These are phyloP conservation scores for Verticillium albo-atrum DNA, from an alignment of 2,329 filamentous ascomycete genomes.

Conservation along the genomic window DNA sequence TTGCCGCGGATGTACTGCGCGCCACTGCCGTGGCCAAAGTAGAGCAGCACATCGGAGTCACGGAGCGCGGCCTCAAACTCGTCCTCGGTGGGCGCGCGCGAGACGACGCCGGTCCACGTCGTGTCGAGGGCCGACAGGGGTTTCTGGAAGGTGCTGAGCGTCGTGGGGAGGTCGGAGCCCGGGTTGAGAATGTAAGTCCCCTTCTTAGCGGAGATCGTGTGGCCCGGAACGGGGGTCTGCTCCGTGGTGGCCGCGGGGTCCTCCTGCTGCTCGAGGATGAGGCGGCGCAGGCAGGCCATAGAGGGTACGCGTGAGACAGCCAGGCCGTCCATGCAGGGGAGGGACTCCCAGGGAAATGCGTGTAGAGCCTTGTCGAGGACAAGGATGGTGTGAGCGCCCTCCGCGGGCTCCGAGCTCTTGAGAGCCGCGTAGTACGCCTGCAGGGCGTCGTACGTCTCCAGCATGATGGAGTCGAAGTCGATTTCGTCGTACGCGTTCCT, in stretches of 20 bases:
- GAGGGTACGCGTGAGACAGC: conserved; percentile 88
- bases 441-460: conserved; percentile 83
- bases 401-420: conserved; percentile 32
- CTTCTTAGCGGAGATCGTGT: conserved; percentile 48
- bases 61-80: conserved; percentile 70
- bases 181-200: conserved; percentile 89
- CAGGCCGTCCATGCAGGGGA: conserved; percentile 75
- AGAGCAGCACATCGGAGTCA: conserved; percentile 70
- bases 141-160: conserved; percentile 69
- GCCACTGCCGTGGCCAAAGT: conserved; percentile 94
- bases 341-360: conserved; percentile 90
- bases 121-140: conserved; percentile 60
- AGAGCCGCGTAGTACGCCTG: conserved; percentile 65
- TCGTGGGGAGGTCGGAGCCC: conserved; percentile 74
- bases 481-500: conserved; percentile 96
- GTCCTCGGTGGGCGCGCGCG: conserved; percentile 66
- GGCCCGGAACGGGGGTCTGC: conserved; percentile 34
- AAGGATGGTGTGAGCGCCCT: conserved; percentile 70
- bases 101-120: conserved; percentile 67
- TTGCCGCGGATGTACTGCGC: conserved; percentile 89
- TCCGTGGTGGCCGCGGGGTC: conserved; percentile 26
- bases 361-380: conserved; percentile 90
- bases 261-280: conserved; percentile 53
- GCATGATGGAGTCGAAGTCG: conserved; percentile 86
- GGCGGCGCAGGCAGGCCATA: conserved; percentile 72